A percentile compares a stretch with the other conserved stretches of the same genome.
Conservation (phyloP, 2,329 filamentous ascomycete species). For the Diaporthe nobilis region DNA sequence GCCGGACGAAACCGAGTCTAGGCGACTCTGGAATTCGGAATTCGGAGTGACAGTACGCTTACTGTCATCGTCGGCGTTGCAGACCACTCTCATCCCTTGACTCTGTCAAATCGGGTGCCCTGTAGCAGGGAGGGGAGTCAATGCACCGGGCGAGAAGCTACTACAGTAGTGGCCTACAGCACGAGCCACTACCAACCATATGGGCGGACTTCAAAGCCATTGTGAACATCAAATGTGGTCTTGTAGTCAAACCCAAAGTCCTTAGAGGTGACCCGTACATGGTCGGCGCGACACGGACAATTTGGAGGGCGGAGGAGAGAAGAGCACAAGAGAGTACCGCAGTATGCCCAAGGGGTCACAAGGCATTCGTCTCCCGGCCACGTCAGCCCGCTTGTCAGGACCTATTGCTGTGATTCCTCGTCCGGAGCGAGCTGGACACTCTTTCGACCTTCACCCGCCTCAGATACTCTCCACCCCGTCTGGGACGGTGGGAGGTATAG, state of each 20-base stretch:
- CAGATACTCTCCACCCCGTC: not conserved
- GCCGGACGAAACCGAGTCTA: not conserved
- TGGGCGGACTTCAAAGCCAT: not conserved
- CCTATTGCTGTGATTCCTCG: not conserved
- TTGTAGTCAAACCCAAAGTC: no score
- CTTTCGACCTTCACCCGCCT: no score
- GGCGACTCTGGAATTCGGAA: not conserved
- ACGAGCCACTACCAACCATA: not conserved
- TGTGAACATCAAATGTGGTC: no score
- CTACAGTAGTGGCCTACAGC: no score
- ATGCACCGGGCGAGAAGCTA: not conserved
- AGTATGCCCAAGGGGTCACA: not conserved
- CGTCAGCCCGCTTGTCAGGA: not conserved
- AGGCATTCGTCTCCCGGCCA: no score
- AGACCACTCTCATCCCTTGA: not conserved
- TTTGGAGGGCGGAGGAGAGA: not conserved
- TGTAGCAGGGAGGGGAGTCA: not conserved
- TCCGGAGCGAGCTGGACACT: not conserved
- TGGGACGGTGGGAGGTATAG: not conserved
- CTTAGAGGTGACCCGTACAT: not conserved
- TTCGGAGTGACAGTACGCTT: no score
- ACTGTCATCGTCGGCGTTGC: not conserved
- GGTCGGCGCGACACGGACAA: not conserved
- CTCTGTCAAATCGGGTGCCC: not conserved
- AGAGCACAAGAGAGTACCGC: not conserved